Percentiles rank a stretch among this genome's conserved stretches.
These are phyloP conservation scores for Allium cepa DNA, from an alignment of 106 monocot genomes.

Conservation along the genomic window DNA sequence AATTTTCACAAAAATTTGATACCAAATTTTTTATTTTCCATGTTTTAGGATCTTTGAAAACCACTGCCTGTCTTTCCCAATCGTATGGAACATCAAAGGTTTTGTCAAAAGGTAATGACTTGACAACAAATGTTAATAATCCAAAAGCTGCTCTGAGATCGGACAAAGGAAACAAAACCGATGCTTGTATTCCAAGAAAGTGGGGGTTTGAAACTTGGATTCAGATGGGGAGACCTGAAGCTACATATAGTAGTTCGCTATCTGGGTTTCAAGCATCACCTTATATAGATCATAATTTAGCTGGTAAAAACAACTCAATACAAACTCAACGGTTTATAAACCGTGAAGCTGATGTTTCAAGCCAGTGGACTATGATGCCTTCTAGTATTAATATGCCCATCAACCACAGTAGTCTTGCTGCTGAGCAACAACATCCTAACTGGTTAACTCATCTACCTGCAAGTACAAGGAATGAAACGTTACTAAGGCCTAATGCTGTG, in stretches of 20 bases:
- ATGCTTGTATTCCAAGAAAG: slow-evolving; percentile 20
- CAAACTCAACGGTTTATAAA: too few species aligned
- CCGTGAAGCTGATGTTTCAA: background rate
- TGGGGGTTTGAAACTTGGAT: slow-evolving; percentile 35
- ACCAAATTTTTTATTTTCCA: background rate
- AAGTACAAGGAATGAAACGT: background rate
- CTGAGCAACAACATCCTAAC: slow-evolving; percentile 24
- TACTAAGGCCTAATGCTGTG: background rate
- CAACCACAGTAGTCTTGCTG: slow-evolving; percentile 1
- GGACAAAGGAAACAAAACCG: slow-evolving; percentile 23
- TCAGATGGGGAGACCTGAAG: slow-evolving; percentile 25
- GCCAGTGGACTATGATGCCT: slow-evolving; percentile 18
- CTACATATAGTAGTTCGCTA: slow-evolving; percentile 21
- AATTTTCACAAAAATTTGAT: background rate
- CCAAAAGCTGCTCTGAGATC: slow-evolving; percentile 27
- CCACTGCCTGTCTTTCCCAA: slow-evolving; percentile 15
- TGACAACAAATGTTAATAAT: slow-evolving; percentile 32
- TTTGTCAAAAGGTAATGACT: slow-evolving; percentile 25
- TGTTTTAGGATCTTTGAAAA: slow-evolving; percentile 22
- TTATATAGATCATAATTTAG: slow-evolving; percentile 18
- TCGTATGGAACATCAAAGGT: slow-evolving; percentile 30
- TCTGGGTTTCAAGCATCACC: slow-evolving; percentile 22
- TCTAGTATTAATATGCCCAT: slow-evolving; percentile 1
- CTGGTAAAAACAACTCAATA: slow-evolving; percentile 10
- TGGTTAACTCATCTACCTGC: slow-evolving; percentile 23